These are phyloP conservation scores for Quillaja saponaria DNA, from an alignment of 306 rosid species.

Conservation along the genomic window DNA sequence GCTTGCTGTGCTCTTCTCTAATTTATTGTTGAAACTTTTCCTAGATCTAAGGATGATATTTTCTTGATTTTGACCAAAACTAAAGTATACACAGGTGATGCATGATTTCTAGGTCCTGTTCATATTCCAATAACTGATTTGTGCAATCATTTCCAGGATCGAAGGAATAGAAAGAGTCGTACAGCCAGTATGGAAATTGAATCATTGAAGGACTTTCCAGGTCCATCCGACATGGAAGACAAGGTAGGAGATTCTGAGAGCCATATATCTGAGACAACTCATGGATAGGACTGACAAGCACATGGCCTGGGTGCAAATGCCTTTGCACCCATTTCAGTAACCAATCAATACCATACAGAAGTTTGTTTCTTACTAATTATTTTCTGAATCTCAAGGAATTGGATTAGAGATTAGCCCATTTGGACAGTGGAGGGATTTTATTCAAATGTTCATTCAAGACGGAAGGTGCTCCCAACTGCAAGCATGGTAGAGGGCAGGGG, in stretches of 20 bases:
- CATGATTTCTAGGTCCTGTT: not conserved
- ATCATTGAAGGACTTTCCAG: slow-evolving; percentile 54
- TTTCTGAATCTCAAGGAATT: slow-evolving; percentile 38
- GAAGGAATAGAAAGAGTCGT: slow-evolving; percentile 76
- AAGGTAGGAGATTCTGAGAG: slow-evolving; percentile 41
- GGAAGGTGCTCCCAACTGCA: slow-evolving; percentile 31
- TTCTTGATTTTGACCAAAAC: not conserved
- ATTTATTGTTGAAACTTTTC: no score
- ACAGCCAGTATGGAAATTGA: slow-evolving; percentile 76
- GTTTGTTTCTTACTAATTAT: slow-evolving; percentile 24
- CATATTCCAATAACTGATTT: not conserved
- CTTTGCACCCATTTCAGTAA: slow-evolving; percentile 37
- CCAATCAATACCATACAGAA: slow-evolving; percentile 36
- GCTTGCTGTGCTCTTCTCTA: not conserved
- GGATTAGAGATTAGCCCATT: slow-evolving; percentile 39
- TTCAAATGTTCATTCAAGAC: slow-evolving; percentile 39
- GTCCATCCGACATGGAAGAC: slow-evolving; percentile 47
- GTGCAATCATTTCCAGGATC: slow-evolving; percentile 59
- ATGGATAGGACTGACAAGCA: slow-evolving; percentile 53
- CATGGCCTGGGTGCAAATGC: slow-evolving; percentile 34
- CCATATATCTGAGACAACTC: slow-evolving; percentile 45
- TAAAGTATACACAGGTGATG: not conserved
- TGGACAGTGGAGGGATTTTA: slow-evolving; percentile 35
- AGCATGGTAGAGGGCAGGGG: slow-evolving; percentile 30
- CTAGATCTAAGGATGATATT: no score